Evolutionary conservation across 176 grass and related monocot genomes (phyloP), one percentile per base, ranked within the genome.

Genomic region (Alopecurus myosuroides): DNA sequence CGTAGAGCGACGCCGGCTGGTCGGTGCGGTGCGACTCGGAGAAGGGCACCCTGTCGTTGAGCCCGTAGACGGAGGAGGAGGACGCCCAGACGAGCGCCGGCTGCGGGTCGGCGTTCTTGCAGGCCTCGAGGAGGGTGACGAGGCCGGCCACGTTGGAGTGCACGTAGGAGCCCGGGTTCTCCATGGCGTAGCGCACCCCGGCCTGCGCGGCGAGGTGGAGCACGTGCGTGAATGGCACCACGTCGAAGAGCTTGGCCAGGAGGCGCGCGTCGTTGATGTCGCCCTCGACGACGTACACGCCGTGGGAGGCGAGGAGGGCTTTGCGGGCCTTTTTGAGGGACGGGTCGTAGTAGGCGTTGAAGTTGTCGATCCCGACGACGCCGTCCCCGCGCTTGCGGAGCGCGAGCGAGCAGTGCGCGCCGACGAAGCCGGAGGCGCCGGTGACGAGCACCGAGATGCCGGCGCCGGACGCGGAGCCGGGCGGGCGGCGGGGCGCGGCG

Each of bases 181-280:
- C 90, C 76, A 97, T 94, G 44, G 95, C 95, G 77, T 97, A 97
- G 49, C 95, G 88, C 34, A 97, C 95, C 2, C 95, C 95, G 5
- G 95, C 95, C 94, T 94, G 94, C 9, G 94, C 94, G 3, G 94
- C 94, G 13, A 97, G 91, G 69, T 97, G 94, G 74, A 97, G 89
- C 48, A 97, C 94, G 82, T 97, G 92, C 2, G 94, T 90, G 85
- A 97, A 97, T 0, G 92, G 90, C 11, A 87, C 88, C 13, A 89
- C 82, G 77, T 94, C 90, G 84, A 97, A 93, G 48, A 97, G 95
- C 76, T 94, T 94, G 22, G 84, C 88, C 0, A 97, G 90, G 44
- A 97, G 93, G 18, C 64, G 88, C 15, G 77, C 77, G 63, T 97
- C 95, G 90, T 97, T 97, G 85, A 97, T 89, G 83, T 97, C 95